Base-by-base conservation (phyloP, 306 rosid species). In the peach (Prunus persica) region DNA sequence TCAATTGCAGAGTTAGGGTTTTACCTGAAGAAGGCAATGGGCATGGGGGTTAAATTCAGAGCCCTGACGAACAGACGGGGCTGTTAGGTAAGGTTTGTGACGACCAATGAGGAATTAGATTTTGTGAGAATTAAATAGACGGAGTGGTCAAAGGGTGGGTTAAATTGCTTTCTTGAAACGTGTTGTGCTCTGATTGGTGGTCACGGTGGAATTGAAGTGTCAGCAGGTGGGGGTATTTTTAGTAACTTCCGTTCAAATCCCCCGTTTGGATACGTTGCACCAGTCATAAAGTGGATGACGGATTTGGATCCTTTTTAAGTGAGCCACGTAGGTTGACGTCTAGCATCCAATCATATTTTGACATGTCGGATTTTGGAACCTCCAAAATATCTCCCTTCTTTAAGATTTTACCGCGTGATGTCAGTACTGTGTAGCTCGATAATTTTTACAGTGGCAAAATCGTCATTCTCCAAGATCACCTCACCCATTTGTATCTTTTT, bases 1-100 rank as follows among this genome's bases (percentile, higher is more conserved):
- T 62, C 75, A 24, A 78, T 82, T 32, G 43, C 84, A 85, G 79
- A 72, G 61, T 78, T 91, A 83, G 96, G 98, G 97, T 86, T 91
- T 89, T 73, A 79, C 81, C 86, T 5, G n/a, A 55, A 47, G 47
- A 54, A 20, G 56, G 16, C 16, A 52, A 49, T 47, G 8, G 25
- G 77, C 43, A 11, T 55, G 49, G 61, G 27, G 54, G 70, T 65
- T 72, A 20, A 54, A 69, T 67, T 71, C 28, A 56, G 49, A 43
- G 15, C 19, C 32, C 3, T 34, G 60, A 15, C 38, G 10, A 67
- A 16, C 9, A 22, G 50, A 77, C 67, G 15, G 62, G 0, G 1
- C 78, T 30, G 76, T 82, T 9, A 73, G 16, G 19, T 28, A 45
- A 12, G 18, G 41, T 9, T 65, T 9, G 70, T 61, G 70, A 77